A percentile compares a stretch with the other conserved stretches of the same genome.
These are phyloP conservation scores for Psilocybe mexicana DNA, from an alignment of 1,284 basidiomycete genomes.

Conservation along the genomic window DNA sequence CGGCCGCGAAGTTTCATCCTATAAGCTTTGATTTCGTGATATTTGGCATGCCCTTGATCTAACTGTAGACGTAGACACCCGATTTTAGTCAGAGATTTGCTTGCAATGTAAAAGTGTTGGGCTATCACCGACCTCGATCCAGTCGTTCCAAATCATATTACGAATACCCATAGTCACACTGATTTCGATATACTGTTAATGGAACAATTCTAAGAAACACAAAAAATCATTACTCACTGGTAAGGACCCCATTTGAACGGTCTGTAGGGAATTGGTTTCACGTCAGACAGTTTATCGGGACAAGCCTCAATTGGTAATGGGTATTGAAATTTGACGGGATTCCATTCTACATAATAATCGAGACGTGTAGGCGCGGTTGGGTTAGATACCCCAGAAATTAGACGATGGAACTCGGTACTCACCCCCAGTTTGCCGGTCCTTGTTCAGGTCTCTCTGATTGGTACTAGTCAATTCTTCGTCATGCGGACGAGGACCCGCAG, in stretches of 20 bases:
- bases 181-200: not conserved
- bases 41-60: constrained; percentile 53
- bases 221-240: constrained; percentile 44
- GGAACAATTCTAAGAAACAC: not conserved
- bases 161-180: constrained; percentile 76
- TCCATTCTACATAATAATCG: constrained; percentile 43
- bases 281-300: constrained; percentile 37
- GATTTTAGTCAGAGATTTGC: not conserved
- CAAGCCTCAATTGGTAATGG: constrained; percentile 46
- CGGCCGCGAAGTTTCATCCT: constrained; percentile 53
- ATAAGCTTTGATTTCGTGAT: constrained; percentile 54
- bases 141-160: constrained; percentile 64
- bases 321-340: constrained; percentile 50
- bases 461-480: not conserved
- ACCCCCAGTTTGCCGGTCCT: constrained; percentile 28
- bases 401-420: constrained; percentile 4
- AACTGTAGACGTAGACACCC: constrained; percentile 35
- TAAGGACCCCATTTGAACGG: constrained; percentile 66
- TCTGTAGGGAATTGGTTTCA: constrained; percentile 60
- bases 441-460: constrained; percentile 13
- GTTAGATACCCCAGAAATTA: not conserved
- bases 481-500: no score
- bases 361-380: not conserved
- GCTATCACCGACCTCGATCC: constrained; percentile 56
- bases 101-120: not conserved